Base-by-base conservation (phyloP, 345 rosid species). In the Corymbia maculata region DNA sequence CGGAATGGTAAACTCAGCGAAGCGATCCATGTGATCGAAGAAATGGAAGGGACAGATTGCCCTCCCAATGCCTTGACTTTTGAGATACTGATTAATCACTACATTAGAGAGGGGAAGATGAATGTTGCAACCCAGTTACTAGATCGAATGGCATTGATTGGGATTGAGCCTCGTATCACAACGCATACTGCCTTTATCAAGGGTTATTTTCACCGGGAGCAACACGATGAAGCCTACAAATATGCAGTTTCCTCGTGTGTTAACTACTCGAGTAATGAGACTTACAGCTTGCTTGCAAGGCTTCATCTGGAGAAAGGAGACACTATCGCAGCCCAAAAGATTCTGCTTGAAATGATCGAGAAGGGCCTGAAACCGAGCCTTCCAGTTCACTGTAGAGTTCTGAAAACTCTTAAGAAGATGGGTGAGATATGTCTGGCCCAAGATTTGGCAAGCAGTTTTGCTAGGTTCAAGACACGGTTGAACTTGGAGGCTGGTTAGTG, bases 51-150 rank as follows among this genome's bases (percentile, higher is more conserved):
- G 30, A 90, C 61, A 7, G 88, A 88, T 55, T 94, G 92, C 86
- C 92, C 91, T 79, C 94, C 94, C 13, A 91, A 94, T 89, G 91
- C 94, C 44, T 70, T 93, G 90, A 95, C 95, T n/a, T 95, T 88
- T 86, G 95, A 93, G 86, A 79, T 94, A 85, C 89, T 93, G 85
- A 93, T 95, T 89, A 88, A 51, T 55, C 24, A 88, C 86, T 90
- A 16, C 51, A 89, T 92, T 47, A 86, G 86, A 59, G 75, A 52
- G 61, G 90, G 92, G 28, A 91, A 90, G 87, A 87, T 92, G 79
- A 90, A 91, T 86, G 30, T 53, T 36, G 95, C 94, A 36, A 57
- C 61, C 28, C 84, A 92, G 87, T 89, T 90, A 87, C 90, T 94
- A 3, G 84, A 90, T 89, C 87, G 85, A 13, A 93, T 93, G 96